Base-by-base conservation (phyloP, 169 alveolate genomes). In the Theileria parva region DNA sequence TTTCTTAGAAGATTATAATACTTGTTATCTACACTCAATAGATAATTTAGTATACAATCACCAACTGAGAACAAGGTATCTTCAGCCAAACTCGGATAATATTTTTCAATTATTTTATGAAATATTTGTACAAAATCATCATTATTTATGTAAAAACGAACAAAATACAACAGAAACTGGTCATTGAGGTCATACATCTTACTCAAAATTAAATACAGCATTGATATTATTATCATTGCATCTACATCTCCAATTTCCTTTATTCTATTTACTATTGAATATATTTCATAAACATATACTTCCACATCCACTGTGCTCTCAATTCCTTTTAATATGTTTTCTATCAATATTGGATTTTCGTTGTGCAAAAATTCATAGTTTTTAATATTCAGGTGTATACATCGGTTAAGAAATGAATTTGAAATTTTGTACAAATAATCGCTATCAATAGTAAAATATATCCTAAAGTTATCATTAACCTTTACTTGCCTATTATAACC, bases 391-490 rank as follows among this genome's bases (percentile, higher is more conserved):
- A 96, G 70, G 76, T 95, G 96, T 30, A 95, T 75, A 80, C 99
- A 96, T 37, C 98, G 93, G 87, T 96, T 96, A 21, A 95, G 89
- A 12, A 96, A 81, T 0, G 98, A 96, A 50, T 93, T 89, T 28
- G 97, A 92, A 53, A 96, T 83, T 78, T 77, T 90, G 65, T 79
- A 89, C 25, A 76, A 74, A 44, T 86, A 85, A 50, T 80, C 84
- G 12, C 84, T 78, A 70, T 92, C 86, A 23, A 91, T 91, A 50
- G 95, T 88, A 76, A 95, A 79, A 87, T 95, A 94, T 0, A 97
- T 89, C 71, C 98, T 96, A 84, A 96, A 97, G 72, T 95, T 91
- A 27, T 85, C 86, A 64, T 97, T 96, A 15, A 97, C 95, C 44
- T 74, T 81, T 53, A 96, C 88, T 50, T 83, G 79, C 72, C 95